These are phyloP conservation scores for Fusarium sp. DNA, from an alignment of 2,329 filamentous ascomycete species.

Conservation along the genomic window DNA sequence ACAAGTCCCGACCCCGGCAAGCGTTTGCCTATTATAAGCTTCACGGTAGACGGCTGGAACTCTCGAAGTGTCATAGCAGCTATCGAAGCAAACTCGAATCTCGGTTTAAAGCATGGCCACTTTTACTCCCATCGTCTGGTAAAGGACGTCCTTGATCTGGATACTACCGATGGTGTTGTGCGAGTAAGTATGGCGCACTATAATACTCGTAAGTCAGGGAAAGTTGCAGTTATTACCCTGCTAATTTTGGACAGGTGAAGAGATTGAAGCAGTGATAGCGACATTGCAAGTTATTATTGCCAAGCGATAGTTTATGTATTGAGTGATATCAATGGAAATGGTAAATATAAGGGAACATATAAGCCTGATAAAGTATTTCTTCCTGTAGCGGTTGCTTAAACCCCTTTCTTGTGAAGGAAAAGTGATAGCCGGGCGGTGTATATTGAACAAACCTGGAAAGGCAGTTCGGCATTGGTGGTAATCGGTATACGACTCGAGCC, in stretches of 20 bases:
- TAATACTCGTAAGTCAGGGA: slow-evolving; percentile 67
- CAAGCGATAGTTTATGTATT: neutral
- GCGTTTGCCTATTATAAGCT: slow-evolving; percentile 75
- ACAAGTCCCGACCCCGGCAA: slow-evolving; percentile 57
- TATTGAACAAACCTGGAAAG: too few relatives aligned
- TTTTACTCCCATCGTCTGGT: slow-evolving; percentile 76
- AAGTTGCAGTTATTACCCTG: rapidly evolving
- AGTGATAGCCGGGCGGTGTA: too few relatives aligned
- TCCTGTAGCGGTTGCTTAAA: too few relatives aligned
- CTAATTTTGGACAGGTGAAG: neutral
- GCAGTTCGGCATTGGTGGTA: too few relatives aligned
- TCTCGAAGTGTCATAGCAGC: slow-evolving; percentile 69
- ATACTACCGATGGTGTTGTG: slow-evolving; percentile 68
- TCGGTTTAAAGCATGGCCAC: slow-evolving; percentile 73
- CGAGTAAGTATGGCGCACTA: slow-evolving; percentile 80
- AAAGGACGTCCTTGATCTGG: slow-evolving; percentile 67
- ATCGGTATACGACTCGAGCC: too few relatives aligned
- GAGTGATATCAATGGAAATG: too few relatives aligned
- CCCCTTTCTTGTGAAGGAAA: too few relatives aligned
- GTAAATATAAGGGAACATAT: too few relatives aligned
- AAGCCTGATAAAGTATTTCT: too few relatives aligned
- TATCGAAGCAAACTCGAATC: slow-evolving; percentile 67
- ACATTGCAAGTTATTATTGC: neutral
- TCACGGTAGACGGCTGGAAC: slow-evolving; percentile 67
- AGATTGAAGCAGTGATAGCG: slow-evolving; percentile 7